Percentiles rank a stretch among this genome's conserved stretches.
Evolutionary conservation across 2,329 filamentous ascomycete genomes (phyloP).

Genomic region (Mollisiaceae sp.): DNA sequence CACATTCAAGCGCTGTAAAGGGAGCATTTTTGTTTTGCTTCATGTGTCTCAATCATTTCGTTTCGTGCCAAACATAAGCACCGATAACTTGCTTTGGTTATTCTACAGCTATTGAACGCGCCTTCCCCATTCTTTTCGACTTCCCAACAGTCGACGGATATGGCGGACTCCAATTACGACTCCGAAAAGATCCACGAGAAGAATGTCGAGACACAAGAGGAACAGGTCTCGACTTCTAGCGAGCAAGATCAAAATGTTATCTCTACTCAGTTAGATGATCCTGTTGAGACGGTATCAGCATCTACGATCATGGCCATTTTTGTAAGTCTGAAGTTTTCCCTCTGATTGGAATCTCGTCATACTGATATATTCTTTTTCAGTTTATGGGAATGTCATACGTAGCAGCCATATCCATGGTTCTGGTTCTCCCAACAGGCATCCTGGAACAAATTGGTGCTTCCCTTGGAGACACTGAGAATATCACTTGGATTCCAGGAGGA

Average conservation of each 20-base stretch:
- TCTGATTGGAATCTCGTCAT: background rate
- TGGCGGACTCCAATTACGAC: slow-evolving; percentile 3
- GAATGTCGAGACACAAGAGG: slow-evolving; percentile 12
- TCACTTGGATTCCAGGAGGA: slow-evolving; percentile 40
- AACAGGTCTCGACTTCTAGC: slow-evolving; percentile 17
- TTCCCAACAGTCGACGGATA: slow-evolving; percentile 2
- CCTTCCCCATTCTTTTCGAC: background rate
- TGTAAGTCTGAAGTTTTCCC: slow-evolving; percentile 20
- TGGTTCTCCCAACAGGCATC: slow-evolving; percentile 36
- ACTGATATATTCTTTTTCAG: slow-evolving; percentile 12
- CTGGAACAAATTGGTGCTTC: slow-evolving; percentile 36
- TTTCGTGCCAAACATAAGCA: background rate
- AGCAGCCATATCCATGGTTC: slow-evolving; percentile 28
- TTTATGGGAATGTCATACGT: slow-evolving; percentile 35
- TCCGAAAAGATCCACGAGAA: slow-evolving; percentile 19
- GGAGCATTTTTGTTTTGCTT: background rate
- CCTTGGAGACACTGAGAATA: slow-evolving; percentile 33
- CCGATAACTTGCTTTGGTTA: background rate
- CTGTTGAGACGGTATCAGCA: slow-evolving; percentile 22
- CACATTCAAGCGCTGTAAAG: background rate
- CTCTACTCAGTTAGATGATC: slow-evolving; percentile 17
- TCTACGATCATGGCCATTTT: slow-evolving; percentile 33
- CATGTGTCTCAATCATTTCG: background rate
- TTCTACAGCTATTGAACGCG: background rate
- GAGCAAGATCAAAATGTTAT: slow-evolving; percentile 15